These are phyloP conservation scores for Plectosphaerella sp. DNA, from an alignment of 2,329 filamentous ascomycete species.

Conservation along the genomic window DNA sequence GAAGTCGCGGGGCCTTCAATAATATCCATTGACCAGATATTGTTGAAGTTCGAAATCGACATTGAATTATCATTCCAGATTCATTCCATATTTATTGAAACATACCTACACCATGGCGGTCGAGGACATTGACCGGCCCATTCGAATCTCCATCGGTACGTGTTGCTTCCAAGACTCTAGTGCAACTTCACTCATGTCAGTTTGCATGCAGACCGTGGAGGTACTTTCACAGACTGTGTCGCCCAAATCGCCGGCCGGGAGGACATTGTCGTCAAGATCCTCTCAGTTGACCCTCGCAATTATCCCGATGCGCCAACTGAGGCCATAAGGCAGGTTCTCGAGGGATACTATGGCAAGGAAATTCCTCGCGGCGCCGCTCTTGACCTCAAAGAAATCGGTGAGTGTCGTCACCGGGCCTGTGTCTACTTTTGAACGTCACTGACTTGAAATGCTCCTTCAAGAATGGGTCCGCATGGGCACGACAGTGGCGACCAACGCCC, in stretches of 20 bases:
- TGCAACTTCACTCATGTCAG: too few species aligned
- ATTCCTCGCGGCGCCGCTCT: constrained; percentile 25
- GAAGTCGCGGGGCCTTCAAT: neutral
- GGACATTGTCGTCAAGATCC: constrained; percentile 66
- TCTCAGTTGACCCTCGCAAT: constrained; percentile 68
- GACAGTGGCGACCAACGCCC: constrained; percentile 71
- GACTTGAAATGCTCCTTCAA: neutral
- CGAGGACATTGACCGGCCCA: neutral
- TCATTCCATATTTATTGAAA: neutral
- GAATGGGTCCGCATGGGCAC: constrained; percentile 76
- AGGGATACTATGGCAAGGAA: constrained; percentile 22
- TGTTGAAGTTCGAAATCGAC: neutral
- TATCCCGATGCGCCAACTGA: constrained; percentile 71
- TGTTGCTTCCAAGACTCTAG: neutral
- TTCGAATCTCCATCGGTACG: neutral
- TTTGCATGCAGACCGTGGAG: constrained; percentile 20
- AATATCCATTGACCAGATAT: neutral
- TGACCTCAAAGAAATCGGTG: constrained; percentile 25
- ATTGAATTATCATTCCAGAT: neutral
- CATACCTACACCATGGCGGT: neutral
- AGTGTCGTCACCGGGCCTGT: neutral
- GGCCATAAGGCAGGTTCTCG: constrained; percentile 54
- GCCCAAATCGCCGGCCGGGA: constrained; percentile 60
- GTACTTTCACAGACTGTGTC: constrained; percentile 66
- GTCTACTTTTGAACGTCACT: too few species aligned